Percentiles rank a stretch among this genome's conserved stretches.
phyloP scores from a whole-genome alignment of 2,329 filamentous ascomycete species.

The Waltergamsia citrina region DNA sequence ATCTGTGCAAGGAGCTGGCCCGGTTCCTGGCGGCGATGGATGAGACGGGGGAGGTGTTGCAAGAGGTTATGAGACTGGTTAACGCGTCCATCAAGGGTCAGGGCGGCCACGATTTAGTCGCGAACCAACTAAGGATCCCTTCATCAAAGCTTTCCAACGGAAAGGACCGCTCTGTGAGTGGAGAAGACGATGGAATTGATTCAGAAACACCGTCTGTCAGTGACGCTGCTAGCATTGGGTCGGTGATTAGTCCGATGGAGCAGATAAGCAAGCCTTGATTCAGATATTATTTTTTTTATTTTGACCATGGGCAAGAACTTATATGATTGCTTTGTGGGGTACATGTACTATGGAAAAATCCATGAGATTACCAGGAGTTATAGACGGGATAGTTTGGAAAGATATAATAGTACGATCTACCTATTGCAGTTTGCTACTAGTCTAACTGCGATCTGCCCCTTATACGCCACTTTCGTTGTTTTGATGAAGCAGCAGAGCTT shows the following conservation, averaged over 20 bases:
- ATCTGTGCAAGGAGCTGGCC: constrained; percentile 88
- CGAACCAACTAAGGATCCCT: constrained; percentile 21
- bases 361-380: no score
- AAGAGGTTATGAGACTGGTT: constrained; percentile 58
- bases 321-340: no score
- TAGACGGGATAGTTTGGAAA: no score
- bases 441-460: no score
- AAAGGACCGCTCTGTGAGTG: constrained; percentile 13
- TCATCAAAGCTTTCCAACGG: constrained; percentile 18
- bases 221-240: constrained; percentile 25
- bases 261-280: not conserved
- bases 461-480: no score
- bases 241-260: constrained; percentile 10
- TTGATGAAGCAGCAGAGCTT: no score
- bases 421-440: not conserved
- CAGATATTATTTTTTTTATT: not conserved
- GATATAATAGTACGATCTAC: no score
- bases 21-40: constrained; percentile 93
- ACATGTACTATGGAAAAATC: no score
- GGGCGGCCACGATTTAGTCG: constrained; percentile 10
- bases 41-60: constrained; percentile 70
- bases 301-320: not conserved
- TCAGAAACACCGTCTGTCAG: constrained; percentile 26
- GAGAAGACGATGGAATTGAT: constrained; percentile 22
- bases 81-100: constrained; percentile 27